Evolutionary conservation across 1,284 basidiomycete genomes (phyloP), one percentile per base, ranked within the genome.

Genomic region (Heliocybe sulcata): DNA sequence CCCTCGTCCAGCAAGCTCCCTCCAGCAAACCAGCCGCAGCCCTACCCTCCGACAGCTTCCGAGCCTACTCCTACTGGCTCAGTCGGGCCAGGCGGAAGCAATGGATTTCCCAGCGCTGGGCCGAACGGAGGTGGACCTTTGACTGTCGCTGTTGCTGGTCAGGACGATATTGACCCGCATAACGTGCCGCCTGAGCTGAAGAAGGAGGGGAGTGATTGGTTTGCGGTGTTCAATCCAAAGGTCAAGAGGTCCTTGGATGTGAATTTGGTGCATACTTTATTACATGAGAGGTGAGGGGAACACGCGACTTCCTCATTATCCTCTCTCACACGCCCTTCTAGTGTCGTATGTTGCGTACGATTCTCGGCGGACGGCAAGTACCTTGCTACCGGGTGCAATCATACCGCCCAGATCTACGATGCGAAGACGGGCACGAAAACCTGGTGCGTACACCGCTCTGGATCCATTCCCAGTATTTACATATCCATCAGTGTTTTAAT

Each of bases 171-270:
- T 52, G 79, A 81, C 58, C 75, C 71, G 25, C 68, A 71, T 56
- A 70, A 67, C 38, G 72, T 79, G 3, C 76, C 80, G 0, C 67
- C 79, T 1, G 80, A 84, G 56, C 61, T 76, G 54, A 83, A 82
- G 69, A 92, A 90, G 70, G 90, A 94, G 67, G 95, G 94, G 0
- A 74, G 77, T 35, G 97, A 98, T 70, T 99, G 96, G 96, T 90
- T 95, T 64, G 94, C 92, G 19, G 82, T 97, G 53, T 98, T 94
- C 77, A 97, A 94, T 68, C 88, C 91, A 14, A 87, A 90, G 63
- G 83, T 82, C 35, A 91, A 93, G 72, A 78, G 87, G 51, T 79
- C 83, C 56, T 74, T 97, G 55, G 94, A 98, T 68, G 92, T 99
- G n/a, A 77, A 76, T 50, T 72, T 98, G 55, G 86, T 94, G 20